Evolutionary conservation across 2,329 filamentous ascomycete genomes (phyloP), one percentile per base, ranked within the genome.

Genomic region (Aureobasidium sp.): DNA sequence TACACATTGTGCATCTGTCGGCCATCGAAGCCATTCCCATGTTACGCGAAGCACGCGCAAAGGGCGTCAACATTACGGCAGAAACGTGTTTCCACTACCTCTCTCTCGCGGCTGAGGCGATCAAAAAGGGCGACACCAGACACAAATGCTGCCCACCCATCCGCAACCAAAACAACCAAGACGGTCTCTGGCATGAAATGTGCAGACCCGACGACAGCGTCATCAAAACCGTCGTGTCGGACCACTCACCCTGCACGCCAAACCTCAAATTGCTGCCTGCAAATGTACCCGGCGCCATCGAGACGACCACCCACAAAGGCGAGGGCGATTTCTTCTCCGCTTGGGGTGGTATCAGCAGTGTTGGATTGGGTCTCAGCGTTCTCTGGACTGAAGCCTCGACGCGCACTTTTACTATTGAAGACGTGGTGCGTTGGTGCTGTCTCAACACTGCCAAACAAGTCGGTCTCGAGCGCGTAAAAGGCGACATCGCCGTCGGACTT

Each of bases 21-120:
- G 21, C 78, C 58, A 41, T 75, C 70, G 22, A 75, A 72, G 47
- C 76, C 75, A 48, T 82, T 77, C 73, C 66, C 38, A 38, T 62
- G 58, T 39, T 63, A 73, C 61, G 83, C 57, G 78, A 81, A 55
- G 90, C 90, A 10, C 82, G 89, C 27, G 74, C 76, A 3, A 71
- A 75, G 2, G 90, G 90, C 38, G 73, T 94, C 66, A 88, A 90
- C 64, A 88, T 96, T 71, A 95, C 90, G 1, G 90, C 90, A 52
- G 90, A 95, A 72, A 95, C 90, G 2, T 95, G 90, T 73, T 95
- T 94, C 77, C 90, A 95, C 74, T 96, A 95, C 70, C 81, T 96
- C 12, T 86, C 86, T 3, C 77, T 96, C 2, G 84, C 88, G 0
- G 84, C 90, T 0, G 90, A 96, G 71, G 77, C 84, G 59, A 87